A percentile compares a stretch with the other conserved stretches of the same genome.
phyloP scores from a whole-genome alignment of 140 eudicot genomes.

The Flaveria floridana region DNA sequence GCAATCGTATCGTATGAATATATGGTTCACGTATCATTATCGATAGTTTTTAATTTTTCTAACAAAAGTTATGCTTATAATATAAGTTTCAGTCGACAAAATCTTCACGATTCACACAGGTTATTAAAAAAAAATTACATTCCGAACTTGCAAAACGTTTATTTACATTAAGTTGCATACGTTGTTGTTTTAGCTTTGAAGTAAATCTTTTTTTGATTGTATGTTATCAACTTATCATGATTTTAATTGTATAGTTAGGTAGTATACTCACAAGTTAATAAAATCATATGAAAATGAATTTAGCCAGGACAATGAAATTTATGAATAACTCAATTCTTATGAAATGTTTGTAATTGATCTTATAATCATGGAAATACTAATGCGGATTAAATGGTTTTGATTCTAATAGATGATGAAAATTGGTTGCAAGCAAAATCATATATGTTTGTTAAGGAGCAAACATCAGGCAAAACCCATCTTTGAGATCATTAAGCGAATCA shows the following conservation, averaged over 20 bases:
- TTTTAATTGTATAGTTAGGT: too few relatives aligned
- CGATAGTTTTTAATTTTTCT: not conserved
- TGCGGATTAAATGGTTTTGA: too few relatives aligned
- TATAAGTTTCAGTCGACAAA: slow-evolving; percentile 1
- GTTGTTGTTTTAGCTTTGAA: not conserved
- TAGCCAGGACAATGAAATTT: not conserved
- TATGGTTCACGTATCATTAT: not conserved
- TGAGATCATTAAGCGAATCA: too few relatives aligned
- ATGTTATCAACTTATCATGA: too few relatives aligned
- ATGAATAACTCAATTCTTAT: not conserved
- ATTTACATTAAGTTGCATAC: not conserved
- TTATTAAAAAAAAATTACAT: not conserved
- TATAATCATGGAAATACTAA: too few relatives aligned
- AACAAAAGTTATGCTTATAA: not conserved
- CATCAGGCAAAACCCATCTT: too few relatives aligned
- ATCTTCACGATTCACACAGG: not conserved
- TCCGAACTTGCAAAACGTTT: not conserved
- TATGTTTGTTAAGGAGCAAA: too few relatives aligned
- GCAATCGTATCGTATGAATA: not conserved
- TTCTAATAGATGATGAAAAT: too few relatives aligned
- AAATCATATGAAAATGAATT: too few relatives aligned
- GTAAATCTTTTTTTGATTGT: not conserved
- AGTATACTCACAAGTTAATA: too few relatives aligned
- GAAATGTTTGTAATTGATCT: not conserved
- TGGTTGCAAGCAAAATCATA: too few relatives aligned